phyloP scores from a whole-genome alignment of 169 alveolate genomes.

The Babesia gibsoni region DNA sequence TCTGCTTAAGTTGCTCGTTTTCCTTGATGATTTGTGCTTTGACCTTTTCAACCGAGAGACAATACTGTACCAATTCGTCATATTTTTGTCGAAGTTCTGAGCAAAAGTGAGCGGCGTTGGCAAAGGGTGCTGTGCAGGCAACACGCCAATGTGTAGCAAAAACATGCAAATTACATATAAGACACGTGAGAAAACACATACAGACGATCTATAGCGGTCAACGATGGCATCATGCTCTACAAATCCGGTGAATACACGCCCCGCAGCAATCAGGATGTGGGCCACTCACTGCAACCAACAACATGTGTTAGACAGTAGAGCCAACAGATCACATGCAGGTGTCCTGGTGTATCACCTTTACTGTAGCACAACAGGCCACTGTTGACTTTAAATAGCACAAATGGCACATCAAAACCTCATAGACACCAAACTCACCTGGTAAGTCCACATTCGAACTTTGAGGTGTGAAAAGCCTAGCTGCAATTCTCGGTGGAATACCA shows the following conservation, averaged over 20 bases:
- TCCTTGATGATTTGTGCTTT: constrained; percentile 74
- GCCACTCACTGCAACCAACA: constrained; percentile 10
- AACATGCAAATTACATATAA: too few relatives aligned
- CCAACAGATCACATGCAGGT: too few relatives aligned
- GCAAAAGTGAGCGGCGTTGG: constrained; percentile 19
- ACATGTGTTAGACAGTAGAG: constrained; percentile 20
- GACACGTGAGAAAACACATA: too few relatives aligned
- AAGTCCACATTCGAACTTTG: constrained; percentile 72
- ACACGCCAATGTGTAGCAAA: too few relatives aligned
- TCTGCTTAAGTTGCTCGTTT: constrained; percentile 70
- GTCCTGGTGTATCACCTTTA: too few relatives aligned
- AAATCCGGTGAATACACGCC: neutral
- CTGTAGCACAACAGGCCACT: too few relatives aligned
- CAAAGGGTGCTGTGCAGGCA: too few relatives aligned
- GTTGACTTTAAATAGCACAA: neutral
- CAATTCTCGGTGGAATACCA: constrained; percentile 71
- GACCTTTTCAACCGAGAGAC: constrained; percentile 83
- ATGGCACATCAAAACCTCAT: neutral
- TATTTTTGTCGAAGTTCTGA: constrained; percentile 73
- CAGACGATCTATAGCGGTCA: too few relatives aligned
- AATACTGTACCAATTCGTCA: constrained; percentile 82
- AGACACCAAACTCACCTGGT: constrained; percentile 29
- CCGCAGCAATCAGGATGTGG: neutral
- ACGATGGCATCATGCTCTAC: neutral
- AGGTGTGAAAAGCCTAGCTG: constrained; percentile 66